phyloP scores from a whole-genome alignment of 345 rosid genomes.

The Draba incana region DNA sequence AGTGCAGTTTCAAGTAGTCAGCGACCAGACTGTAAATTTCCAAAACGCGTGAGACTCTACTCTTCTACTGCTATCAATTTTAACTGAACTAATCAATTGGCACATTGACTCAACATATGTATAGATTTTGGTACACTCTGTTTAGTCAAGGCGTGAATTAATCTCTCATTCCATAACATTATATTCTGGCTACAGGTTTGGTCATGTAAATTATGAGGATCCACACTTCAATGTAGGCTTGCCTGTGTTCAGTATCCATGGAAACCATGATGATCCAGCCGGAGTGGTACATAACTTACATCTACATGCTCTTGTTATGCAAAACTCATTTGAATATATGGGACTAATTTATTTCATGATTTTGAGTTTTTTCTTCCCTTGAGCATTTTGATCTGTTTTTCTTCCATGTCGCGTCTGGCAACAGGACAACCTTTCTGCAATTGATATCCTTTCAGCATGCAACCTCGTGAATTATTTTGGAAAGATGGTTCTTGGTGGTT shows the following conservation, averaged over 20 bases:
- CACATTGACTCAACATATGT: slow-evolving; percentile 20
- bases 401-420: slow-evolving; percentile 40
- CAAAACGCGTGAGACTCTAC: slow-evolving; percentile 60
- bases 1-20: slow-evolving; percentile 97
- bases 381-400: slow-evolving; percentile 19
- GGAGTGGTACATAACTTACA: slow-evolving; percentile 77
- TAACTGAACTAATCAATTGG: slow-evolving; percentile 5
- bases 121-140: not conserved
- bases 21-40: slow-evolving; percentile 95
- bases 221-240: slow-evolving; percentile 97
- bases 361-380: slow-evolving; percentile 7
- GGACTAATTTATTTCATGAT: not conserved
- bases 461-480: slow-evolving; percentile 98
- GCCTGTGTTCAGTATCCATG: slow-evolving; percentile 97
- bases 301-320: slow-evolving; percentile 23
- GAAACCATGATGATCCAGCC: slow-evolving; percentile 99
- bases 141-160: slow-evolving; percentile 24
- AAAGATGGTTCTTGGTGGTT: slow-evolving; percentile 98
- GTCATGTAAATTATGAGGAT: slow-evolving; percentile 98
- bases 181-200: slow-evolving; percentile 62
- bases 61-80: slow-evolving; percentile 10
- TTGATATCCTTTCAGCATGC: slow-evolving; percentile 94
- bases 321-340: slow-evolving; percentile 11
- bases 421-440: slow-evolving; percentile 98
- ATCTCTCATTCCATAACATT: slow-evolving; percentile 26